Conservation (phyloP, 2,329 filamentous ascomycete genomes). For the Clarireedia homoeocarpa region DNA sequence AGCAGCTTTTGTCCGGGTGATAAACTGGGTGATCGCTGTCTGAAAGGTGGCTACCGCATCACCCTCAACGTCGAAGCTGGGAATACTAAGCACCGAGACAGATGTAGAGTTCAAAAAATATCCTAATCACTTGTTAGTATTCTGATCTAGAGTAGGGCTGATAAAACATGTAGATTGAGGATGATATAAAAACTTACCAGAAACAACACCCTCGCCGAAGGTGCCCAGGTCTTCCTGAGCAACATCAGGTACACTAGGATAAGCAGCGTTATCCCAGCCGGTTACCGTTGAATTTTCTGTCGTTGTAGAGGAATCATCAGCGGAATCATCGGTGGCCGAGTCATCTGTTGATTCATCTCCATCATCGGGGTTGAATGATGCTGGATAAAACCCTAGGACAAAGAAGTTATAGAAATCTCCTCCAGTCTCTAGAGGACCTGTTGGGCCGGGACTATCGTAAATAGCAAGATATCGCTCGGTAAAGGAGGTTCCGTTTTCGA, state of each 20-base stretch:
- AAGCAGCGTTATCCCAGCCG: constrained; percentile 13
- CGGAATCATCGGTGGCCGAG: background rate
- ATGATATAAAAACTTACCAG: constrained; percentile 1
- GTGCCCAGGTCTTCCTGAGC: constrained; percentile 17
- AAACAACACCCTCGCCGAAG: constrained; percentile 16
- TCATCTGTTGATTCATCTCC: constrained; percentile 2
- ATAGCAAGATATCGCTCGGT: constrained; percentile 28
- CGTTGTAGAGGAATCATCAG: background rate
- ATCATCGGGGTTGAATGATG: constrained; percentile 12
- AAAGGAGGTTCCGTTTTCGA: constrained; percentile 32
- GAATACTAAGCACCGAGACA: constrained; percentile 34
- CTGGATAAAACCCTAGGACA: constrained; percentile 20
- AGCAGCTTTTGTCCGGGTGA: constrained; percentile 35
- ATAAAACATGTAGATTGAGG: background rate
- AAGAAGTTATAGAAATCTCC: constrained; percentile 26
- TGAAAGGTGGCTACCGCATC: constrained; percentile 28
- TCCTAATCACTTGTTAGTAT: constrained; percentile 6
- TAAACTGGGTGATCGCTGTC: constrained; percentile 31
- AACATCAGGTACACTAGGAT: constrained; percentile 14
- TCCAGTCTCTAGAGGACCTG: constrained; percentile 23
- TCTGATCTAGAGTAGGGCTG: too few species aligned
- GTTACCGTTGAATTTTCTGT: background rate
- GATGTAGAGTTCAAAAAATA: constrained; percentile 20
- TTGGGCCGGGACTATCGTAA: constrained; percentile 21
- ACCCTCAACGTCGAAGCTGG: constrained; percentile 29